Evolutionary conservation across 1,284 basidiomycete genomes (phyloP), one percentile per base, ranked within the genome.

Genomic region (Tilletia setariae): DNA sequence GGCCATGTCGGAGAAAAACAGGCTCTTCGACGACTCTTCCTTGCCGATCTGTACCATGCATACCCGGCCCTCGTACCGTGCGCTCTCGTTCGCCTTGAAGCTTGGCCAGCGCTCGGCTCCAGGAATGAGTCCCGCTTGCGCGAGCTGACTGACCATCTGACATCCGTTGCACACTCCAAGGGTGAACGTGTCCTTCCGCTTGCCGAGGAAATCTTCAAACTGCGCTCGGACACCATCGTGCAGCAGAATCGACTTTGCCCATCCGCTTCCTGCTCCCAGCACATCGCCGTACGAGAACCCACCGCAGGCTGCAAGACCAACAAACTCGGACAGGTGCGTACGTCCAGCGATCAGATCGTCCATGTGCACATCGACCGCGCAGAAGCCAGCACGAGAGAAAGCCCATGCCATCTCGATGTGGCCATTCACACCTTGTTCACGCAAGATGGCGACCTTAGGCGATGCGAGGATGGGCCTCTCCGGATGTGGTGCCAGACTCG

Each of bases 241-340:
- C 63, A 96, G 87, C 35, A 96, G 86, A 32, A 94, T 90, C 19
- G 93, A 94, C 82, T 94, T 90, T 6, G 95, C 94, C 96, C 96
- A 99, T 43, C 96, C 96, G 80, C 91, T 94, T 16, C 95, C 96
- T 4, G 96, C 95, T 44, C 96, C 95, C 11, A 99, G 88, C 15
- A 98, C 95, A 83, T 98, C 95, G 66, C 95, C 96, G 80, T 97
- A 99, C 13, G 94, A 97, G 87, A 99, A 99, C 6, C 95, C 95
- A 69, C 95, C 95, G 79, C 94, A 98, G 0, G 95, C 95, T 1
- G 92, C 95, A 66, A 98, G 83, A 68, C 96, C 96, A 44, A 88
- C 87, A 86, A 98, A 98, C 62, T 84, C 83, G 6, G 83, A 71
- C 23, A 99, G 86, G 51, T 86, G 86, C 62, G 90, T 84, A 15